These are phyloP conservation scores for Nyctanthes arbortristis DNA, from an alignment of 257 asterid species.

Conservation along the genomic window DNA sequence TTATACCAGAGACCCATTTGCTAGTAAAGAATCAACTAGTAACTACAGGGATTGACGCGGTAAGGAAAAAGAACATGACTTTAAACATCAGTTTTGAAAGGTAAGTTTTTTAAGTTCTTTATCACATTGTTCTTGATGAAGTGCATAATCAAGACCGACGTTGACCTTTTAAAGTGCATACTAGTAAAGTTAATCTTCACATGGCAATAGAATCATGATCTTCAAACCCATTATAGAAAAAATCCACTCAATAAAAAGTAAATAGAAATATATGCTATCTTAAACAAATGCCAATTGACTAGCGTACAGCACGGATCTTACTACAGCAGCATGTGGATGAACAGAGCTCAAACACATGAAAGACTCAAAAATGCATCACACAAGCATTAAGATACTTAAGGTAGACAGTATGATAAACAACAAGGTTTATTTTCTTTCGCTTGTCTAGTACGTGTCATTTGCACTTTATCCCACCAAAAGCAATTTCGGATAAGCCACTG, in stretches of 20 bases:
- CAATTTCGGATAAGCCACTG: conserved; percentile 14
- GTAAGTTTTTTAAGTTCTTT: neutral
- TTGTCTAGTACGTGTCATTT: no score
- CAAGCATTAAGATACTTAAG: conserved; percentile 16
- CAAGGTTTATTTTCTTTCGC: neutral
- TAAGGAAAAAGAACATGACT: no score
- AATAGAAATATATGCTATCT: neutral
- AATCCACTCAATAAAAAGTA: neutral
- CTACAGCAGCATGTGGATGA: conserved; percentile 23
- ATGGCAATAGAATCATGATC: neutral
- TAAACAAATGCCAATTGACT: neutral
- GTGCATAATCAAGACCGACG: neutral
- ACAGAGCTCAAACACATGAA: neutral
- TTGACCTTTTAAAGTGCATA: neutral
- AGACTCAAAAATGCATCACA: neutral
- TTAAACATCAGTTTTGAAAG: no score
- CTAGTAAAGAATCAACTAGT: conserved; percentile 43
- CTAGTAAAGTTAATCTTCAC: neutral
- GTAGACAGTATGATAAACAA: neutral
- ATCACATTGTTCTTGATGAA: neutral
- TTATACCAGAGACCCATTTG: no score
- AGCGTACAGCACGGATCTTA: conserved; percentile 15
- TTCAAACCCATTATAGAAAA: neutral
- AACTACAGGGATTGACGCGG: conserved; percentile 31
- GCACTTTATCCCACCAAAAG: no score